phyloP scores from a whole-genome alignment of 1,284 basidiomycete genomes.

The Leccinum brunneo-olivaceum region DNA sequence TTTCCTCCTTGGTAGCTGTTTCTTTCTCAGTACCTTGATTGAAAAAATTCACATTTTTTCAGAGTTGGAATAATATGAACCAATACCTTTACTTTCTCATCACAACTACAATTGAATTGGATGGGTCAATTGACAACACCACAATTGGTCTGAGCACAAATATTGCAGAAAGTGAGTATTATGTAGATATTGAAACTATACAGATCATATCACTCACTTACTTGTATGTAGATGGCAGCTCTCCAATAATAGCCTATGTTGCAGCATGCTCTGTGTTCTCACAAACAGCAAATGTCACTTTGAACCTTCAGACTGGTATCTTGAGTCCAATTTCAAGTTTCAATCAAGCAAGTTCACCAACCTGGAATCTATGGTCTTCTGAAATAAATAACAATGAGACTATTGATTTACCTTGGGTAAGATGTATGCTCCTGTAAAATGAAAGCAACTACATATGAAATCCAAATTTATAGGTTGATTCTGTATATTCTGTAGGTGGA shows the following conservation, averaged over 20 bases:
- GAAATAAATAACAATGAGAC: background rate
- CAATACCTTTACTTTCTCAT: conserved; percentile 3
- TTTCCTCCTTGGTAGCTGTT: background rate
- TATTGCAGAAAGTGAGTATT: background rate
- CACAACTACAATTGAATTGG: conserved; percentile 2
- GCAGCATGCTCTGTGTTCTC: background rate
- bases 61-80: no score
- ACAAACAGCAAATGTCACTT: background rate
- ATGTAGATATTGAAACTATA: no score
- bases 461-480: no score
- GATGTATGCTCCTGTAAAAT: background rate
- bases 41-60: background rate
- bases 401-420: background rate
- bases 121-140: background rate
- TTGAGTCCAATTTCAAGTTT: background rate
- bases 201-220: background rate
- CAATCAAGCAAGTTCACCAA: background rate
- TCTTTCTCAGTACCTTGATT: background rate
- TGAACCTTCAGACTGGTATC: background rate
- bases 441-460: background rate
- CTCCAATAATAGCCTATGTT: background rate
- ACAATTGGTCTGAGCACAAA: background rate
- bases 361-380: conserved; percentile 5
- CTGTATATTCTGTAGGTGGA: background rate
- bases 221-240: background rate